Conservation (phyloP, 2,329 filamentous ascomycete genomes). For the Sarocladiaceae sp. region DNA sequence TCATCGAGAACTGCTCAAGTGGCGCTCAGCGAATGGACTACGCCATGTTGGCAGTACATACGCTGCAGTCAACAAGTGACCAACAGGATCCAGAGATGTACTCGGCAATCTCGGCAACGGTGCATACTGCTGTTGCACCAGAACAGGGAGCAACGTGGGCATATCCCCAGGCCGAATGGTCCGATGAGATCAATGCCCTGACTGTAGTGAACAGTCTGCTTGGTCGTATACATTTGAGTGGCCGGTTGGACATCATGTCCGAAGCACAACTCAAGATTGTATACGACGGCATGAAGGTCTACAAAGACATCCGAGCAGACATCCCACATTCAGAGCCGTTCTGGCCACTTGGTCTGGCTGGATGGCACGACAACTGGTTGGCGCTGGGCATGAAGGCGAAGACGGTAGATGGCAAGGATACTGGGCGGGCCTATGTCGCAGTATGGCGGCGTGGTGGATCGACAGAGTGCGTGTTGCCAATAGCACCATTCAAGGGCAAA, state of each 20-base stretch:
- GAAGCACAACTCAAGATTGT: conserved; percentile 20
- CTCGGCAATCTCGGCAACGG: conserved; percentile 24
- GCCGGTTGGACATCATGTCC: conserved; percentile 21
- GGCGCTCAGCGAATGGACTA: conserved; percentile 32
- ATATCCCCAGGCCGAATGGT: conserved; percentile 29
- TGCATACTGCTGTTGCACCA: conserved; percentile 28
- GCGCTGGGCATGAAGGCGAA: conserved; percentile 20
- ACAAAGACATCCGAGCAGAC: conserved; percentile 20
- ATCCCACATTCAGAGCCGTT: conserved; percentile 19
- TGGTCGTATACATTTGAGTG: conserved; percentile 27
- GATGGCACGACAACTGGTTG: conserved; percentile 27
- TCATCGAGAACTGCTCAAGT: conserved; percentile 32
- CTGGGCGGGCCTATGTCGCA: conserved; percentile 11
- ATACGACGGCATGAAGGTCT: conserved; percentile 25
- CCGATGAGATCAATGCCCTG: conserved; percentile 28
- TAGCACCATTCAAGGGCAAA: not conserved
- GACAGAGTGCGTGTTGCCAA: conserved; percentile 10
- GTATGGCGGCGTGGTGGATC: conserved; percentile 15
- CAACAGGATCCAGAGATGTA: conserved; percentile 28
- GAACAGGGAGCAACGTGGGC: conserved; percentile 31
- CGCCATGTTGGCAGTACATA: conserved; percentile 25
- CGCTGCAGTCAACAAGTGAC: conserved; percentile 30
- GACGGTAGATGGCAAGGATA: not conserved
- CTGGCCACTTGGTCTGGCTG: conserved; percentile 28
- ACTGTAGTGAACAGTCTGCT: conserved; percentile 29